Conservation (phyloP, 768 basidiomycete species). For the Agrocybe chaxingu region DNA sequence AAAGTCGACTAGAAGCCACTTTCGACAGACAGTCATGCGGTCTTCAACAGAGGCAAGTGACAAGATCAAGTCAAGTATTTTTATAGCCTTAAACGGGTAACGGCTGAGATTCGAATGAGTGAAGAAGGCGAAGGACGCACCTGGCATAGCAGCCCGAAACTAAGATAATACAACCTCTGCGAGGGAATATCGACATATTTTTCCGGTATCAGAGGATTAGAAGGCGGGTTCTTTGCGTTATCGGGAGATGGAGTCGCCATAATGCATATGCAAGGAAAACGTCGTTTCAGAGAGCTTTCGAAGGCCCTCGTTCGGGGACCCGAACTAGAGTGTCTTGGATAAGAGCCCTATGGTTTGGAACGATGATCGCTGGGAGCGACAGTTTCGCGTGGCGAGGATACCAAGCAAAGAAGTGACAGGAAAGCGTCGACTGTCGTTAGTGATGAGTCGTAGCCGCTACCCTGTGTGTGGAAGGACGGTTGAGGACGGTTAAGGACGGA, state of each 20-base stretch:
- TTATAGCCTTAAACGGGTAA: slow-evolving; percentile 55
- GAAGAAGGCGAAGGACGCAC: slow-evolving; percentile 34
- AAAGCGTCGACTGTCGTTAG: no score
- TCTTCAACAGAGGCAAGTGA: slow-evolving; percentile 47
- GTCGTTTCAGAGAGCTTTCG: no score
- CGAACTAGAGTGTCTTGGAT: no score
- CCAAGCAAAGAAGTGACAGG: no score
- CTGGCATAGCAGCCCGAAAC: slow-evolving; percentile 74
- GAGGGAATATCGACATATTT: slow-evolving; percentile 72
- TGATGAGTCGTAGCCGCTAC: no score
- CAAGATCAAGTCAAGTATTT: slow-evolving; percentile 67
- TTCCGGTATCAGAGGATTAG: slow-evolving; percentile 64
- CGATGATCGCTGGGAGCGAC: no score
- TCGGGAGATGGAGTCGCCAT: slow-evolving; percentile 11
- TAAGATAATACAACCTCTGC: slow-evolving; percentile 75
- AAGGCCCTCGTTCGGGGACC: no score
- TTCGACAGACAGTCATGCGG: slow-evolving; percentile 44
- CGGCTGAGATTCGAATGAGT: not conserved
- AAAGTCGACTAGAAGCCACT: slow-evolving; percentile 75
- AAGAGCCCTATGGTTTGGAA: no score
- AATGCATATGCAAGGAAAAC: not conserved
- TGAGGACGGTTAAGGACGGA: no score
- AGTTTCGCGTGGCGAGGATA: no score
- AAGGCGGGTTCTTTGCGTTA: slow-evolving; percentile 6
- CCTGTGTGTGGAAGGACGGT: no score